Evolutionary conservation across 345 rosid species (phyloP).

Genomic region (Chamaenerion angustifolium): DNA sequence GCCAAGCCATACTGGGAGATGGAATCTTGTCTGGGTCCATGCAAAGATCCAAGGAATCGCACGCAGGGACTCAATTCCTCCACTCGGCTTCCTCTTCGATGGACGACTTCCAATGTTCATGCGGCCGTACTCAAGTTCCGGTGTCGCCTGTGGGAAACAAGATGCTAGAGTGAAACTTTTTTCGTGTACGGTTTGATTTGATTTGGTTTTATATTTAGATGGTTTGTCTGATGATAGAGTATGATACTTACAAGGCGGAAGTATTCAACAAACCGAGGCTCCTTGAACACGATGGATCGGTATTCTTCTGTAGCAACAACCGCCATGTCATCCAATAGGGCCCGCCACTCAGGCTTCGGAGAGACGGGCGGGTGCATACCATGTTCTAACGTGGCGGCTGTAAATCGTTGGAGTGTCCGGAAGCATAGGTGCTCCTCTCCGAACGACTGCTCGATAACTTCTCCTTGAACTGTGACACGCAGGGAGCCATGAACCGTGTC

Average conservation of each 20-base stretch:
- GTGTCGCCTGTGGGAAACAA: conserved; percentile 53
- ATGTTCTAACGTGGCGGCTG: conserved; percentile 93
- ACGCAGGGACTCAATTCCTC: conserved; percentile 94
- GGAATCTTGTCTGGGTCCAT: conserved; percentile 97
- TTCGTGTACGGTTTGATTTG: too few species aligned
- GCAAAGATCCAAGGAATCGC: conserved; percentile 99
- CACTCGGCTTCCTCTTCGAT: conserved; percentile 83
- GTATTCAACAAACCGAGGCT: conserved; percentile 88
- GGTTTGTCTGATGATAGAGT: background rate
- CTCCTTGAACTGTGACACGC: conserved; percentile 94
- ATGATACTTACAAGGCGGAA: conserved; percentile 68
- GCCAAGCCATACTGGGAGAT: conserved; percentile 94
- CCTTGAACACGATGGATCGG: conserved; percentile 79
- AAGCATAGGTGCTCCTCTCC: conserved; percentile 92
- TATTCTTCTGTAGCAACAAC: conserved; percentile 69
- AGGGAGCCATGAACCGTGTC: conserved; percentile 84
- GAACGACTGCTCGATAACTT: conserved; percentile 85
- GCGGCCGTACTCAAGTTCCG: conserved; percentile 87
- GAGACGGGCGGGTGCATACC: conserved; percentile 93
- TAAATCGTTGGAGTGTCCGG: conserved; percentile 87
- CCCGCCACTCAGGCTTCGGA: conserved; percentile 96
- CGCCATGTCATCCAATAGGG: conserved; percentile 93
- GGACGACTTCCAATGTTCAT: conserved; percentile 99
- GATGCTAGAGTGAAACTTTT: background rate
- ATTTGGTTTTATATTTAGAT: too few species aligned